Base-by-base conservation (phyloP, 441 rosid genomes). In the Breynia disticha region DNA sequence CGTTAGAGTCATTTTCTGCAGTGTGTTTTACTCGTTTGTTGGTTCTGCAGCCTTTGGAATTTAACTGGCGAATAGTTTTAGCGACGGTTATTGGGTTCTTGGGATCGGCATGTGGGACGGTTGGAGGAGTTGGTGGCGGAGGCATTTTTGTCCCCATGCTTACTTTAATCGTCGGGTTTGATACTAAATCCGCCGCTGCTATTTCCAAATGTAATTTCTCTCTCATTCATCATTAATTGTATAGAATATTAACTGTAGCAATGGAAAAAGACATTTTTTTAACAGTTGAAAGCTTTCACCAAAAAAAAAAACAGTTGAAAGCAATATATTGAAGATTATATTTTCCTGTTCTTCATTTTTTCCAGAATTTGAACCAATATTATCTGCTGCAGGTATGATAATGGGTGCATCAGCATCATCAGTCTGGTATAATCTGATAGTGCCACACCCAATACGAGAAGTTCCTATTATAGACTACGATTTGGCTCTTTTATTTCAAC, bases 131-230 rank as follows among this genome's bases (percentile, higher is more conserved):
- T 52, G 97, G 97, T 0, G 97, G 97, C 6, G 98, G 98, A 44
- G 98, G 98, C 58, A 87, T 91, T 50, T 91, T 91, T 28, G 98
- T 91, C 20, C 95, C 98, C 4, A 91, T 91, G 98, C 96, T 91
- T 52, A 91, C 90, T 51, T 72, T 91, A 61, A 61, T 91, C 16
- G 88, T 91, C 19, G 98, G 96, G 1, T 91, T 87, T 16, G 98
- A 91, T 49, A 80, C 98, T 15, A 91, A 91, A 59, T 91, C 98
- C 16, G 96, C 98, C 22, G 98, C 98, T 66, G 96, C 98, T 16
- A 60, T 91, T 59, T 91, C 98, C 17, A 90, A 90, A 79, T 90
- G 93, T 87, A 80, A 18, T 46, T 14, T 19, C 52, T 1, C 16
- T 1, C 16, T 38, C 51, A 4, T 15, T 14, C 8, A 1, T 16